A percentile compares a stretch with the other conserved stretches of the same genome.
Conservation (phyloP, 495 filamentous ascomycete species). For the Talaromyces nanjingensis region DNA sequence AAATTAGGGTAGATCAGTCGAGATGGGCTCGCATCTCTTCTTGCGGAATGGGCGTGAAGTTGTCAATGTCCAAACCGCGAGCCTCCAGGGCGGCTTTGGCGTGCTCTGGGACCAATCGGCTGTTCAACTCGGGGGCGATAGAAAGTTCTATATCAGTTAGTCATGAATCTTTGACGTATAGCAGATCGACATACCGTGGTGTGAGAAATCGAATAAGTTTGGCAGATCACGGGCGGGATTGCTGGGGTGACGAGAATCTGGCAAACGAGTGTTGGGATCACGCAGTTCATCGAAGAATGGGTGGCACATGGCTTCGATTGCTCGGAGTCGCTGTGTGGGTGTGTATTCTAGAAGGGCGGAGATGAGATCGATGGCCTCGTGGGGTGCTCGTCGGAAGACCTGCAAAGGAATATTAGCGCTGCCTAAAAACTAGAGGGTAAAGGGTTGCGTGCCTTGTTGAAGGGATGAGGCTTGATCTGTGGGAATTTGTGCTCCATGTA, state of each 20-base stretch:
- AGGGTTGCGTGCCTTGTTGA: slow-evolving; percentile 65
- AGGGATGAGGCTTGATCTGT: slow-evolving; percentile 98
- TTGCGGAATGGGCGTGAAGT: slow-evolving; percentile 82
- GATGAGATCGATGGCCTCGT: slow-evolving; percentile 91
- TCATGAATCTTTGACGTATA: slow-evolving; percentile 4
- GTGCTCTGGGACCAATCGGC: slow-evolving; percentile 78
- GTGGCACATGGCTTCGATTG: slow-evolving; percentile 95
- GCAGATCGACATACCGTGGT: slow-evolving; percentile 64
- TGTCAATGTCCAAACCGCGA: slow-evolving; percentile 85
- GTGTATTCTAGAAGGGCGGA: slow-evolving; percentile 92
- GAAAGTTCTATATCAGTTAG: slow-evolving; percentile 68
- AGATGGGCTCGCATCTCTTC: slow-evolving; percentile 96
- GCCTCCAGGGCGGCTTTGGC: slow-evolving; percentile 64
- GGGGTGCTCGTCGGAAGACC: slow-evolving; percentile 93
- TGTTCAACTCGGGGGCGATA: slow-evolving; percentile 81
- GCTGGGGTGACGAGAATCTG: slow-evolving; percentile 85
- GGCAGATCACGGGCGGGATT: slow-evolving; percentile 74
- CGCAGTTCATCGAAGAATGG: slow-evolving; percentile 97
- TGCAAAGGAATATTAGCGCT: slow-evolving; percentile 20
- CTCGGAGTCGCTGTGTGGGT: slow-evolving; percentile 87
- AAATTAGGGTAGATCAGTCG: slow-evolving; percentile 60
- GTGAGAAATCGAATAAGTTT: slow-evolving; percentile 84
- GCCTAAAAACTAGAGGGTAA: background rate
- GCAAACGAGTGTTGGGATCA: slow-evolving; percentile 78
- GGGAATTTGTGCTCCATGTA: slow-evolving; percentile 99